Base-by-base conservation (phyloP, 352 stramenopile genomes). In the Pythium apleroticum region DNA sequence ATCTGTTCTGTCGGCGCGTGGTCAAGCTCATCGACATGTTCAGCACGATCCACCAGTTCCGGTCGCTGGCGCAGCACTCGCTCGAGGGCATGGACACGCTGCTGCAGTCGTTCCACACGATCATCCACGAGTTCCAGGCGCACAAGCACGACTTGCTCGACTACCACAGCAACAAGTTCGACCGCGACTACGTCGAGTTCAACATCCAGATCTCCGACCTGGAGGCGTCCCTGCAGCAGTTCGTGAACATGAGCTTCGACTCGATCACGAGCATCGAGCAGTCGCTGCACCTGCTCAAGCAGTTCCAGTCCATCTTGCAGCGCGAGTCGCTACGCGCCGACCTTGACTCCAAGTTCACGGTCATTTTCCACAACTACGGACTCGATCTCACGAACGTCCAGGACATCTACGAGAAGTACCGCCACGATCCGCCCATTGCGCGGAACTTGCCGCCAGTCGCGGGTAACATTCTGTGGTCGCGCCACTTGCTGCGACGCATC, bases 21-120 rank as follows among this genome's bases (percentile, higher is more conserved):
- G 97, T 98, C 75, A 99, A 99, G 74, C 83, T 99, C 33, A 99
- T 99, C 63, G 97, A 99, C 68, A 98, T 99, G 96, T 99, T 99
- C 71, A 98, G 88, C 57, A 99, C 97, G 7, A 98, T 99, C 60
- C 95, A 99, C 67, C 95, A 98, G 76, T 98, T 98, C 59, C 93
- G 87, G 33, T 91, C 86, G 6, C 74, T 98, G 0, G 91, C 85
- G 0, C 83, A 97, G 53, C 96, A 98, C 73, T 95, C 97, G 39
- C 74, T 97, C 0, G 90, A 97, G 66, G 90, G 89, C 0, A 96
- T 97, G 89, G 90, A 97, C 15, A 83, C 93, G 37, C 55, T 97
- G 9, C 96, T 94, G 27, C 84, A 89, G 3, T 95, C 98, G 56
- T 99, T 99, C 78, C 97, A 98, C 60, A 79, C 85, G 50, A 96